Percentiles rank a stretch among this genome's conserved stretches.
These are phyloP conservation scores for Lachnellula subtilissima DNA, from an alignment of 2,329 filamentous ascomycete genomes.

Conservation along the genomic window DNA sequence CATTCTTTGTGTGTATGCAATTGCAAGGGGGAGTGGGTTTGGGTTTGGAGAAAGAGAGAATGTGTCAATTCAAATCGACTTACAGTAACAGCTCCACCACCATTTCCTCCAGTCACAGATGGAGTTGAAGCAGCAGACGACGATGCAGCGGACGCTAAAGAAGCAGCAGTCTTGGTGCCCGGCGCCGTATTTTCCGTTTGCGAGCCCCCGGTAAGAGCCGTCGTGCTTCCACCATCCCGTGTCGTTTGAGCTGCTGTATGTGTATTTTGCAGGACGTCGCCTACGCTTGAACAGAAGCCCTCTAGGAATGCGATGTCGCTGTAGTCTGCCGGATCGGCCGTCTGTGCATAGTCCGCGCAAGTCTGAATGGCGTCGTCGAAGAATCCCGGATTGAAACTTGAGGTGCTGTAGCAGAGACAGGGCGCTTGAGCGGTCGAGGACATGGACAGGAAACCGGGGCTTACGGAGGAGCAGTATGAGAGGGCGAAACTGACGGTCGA, in stretches of 20 bases:
- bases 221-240: background rate
- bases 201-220: background rate
- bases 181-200: background rate
- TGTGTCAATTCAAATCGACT: background rate
- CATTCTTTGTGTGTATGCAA: no score
- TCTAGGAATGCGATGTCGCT: slow-evolving; percentile 1
- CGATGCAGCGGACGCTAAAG: background rate
- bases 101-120: background rate
- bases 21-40: no score
- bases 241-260: background rate
- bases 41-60: no score
- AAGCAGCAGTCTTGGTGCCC: background rate
- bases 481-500: background rate
- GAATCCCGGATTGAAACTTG: slow-evolving; percentile 1
- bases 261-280: slow-evolving; percentile 27
- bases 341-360: slow-evolving; percentile 8
- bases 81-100: background rate
- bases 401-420: slow-evolving; percentile 10
- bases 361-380: slow-evolving; percentile 9
- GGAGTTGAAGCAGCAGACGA: background rate
- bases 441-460: slow-evolving; percentile 3
- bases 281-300: slow-evolving; percentile 12
- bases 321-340: slow-evolving; percentile 7
- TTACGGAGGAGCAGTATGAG: background rate
- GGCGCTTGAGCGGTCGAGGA: slow-evolving; percentile 1